phyloP scores from a whole-genome alignment of 495 filamentous ascomycete species.

The Barbatosphaeria neglecta region DNA sequence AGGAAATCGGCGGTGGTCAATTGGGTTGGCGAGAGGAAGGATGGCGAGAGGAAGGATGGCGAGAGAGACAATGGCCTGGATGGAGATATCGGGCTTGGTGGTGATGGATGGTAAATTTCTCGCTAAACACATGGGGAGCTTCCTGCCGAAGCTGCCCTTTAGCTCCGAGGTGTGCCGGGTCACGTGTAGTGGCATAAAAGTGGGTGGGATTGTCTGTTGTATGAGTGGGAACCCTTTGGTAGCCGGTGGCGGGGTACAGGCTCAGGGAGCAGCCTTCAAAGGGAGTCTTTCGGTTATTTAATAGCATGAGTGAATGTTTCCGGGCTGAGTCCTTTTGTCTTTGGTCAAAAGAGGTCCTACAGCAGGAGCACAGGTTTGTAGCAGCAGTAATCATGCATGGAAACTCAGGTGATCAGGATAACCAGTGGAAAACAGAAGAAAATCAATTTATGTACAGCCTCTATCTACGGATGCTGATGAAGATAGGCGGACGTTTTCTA shows the following conservation, averaged over 20 bases:
- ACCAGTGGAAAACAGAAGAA: conserved; percentile 3
- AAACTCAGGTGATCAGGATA: too few species aligned
- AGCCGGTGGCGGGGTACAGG: too few species aligned
- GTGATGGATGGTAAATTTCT: conserved; percentile 36
- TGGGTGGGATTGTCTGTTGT: too few species aligned
- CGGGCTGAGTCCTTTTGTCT: too few species aligned
- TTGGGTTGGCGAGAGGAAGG: background rate
- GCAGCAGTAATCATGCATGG: too few species aligned
- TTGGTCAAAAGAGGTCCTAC: too few species aligned
- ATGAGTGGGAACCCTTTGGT: background rate
- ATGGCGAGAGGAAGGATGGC: conserved; percentile 8
- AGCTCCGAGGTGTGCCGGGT: conserved; percentile 8
- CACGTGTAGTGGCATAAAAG: conserved; percentile 10
- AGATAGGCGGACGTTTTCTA: background rate
- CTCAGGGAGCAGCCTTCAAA: too few species aligned
- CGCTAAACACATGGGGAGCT: conserved; percentile 6
- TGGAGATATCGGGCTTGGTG: background rate
- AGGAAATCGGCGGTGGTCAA: background rate
- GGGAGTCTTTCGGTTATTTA: too few species aligned
- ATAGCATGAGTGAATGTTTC: too few species aligned
- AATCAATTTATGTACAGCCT: conserved; percentile 13
- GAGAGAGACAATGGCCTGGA: conserved; percentile 5
- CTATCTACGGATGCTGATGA: conserved; percentile 17
- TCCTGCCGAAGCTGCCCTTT: background rate
- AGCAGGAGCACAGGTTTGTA: too few species aligned